Evolutionary conservation across 2,329 filamentous ascomycete species (phyloP), one percentile per base, ranked within the genome.

Genomic region (Diaporthe sp.): DNA sequence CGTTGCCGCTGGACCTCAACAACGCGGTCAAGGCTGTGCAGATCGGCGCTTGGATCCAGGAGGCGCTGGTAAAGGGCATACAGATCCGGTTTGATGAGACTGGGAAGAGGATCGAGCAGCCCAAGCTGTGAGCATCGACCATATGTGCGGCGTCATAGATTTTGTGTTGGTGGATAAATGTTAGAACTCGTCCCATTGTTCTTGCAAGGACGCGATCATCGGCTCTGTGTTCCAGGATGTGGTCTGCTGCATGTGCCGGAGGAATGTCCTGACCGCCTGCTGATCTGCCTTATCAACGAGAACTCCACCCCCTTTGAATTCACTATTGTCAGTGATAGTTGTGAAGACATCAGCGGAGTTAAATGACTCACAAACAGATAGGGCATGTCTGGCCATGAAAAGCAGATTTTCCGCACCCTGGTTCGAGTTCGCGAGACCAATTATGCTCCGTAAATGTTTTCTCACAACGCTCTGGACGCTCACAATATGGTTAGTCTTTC

Each of bases 81-180:
- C 65, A 72, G 39, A 75, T 76, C 49, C 57, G 44, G 7, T 76
- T 76, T 17, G 65, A 76, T 20, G 75, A 76, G 75, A 49, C n/a
- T 10, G 73, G 71, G 12, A 67, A 57, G 70, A 76, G 63, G 7
- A 70, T 67, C 6, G 22, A 68, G 75, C 61, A 65, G 42, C 61
- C 67, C 22, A 71, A 71, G 67, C 25, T 71, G 47, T 71, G 49
- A 55, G 34, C 25, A 22, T 31, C 9, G 3, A 31, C n/a, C 60
- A 47, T 20, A 25, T 2, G 15, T 47, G n/a, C 13, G 9, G 3
- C 9, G 3, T 20, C 7, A 31, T 63, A 63, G 25, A 47, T 31
- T 20, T 28, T 8, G 4, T 22, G n/a, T 47, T 6, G 25, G 25
- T 63, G 47, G 60, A 63, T 13, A 34, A 63, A 34, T 2, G 4